A percentile compares a stretch with the other conserved stretches of the same genome.
phyloP scores from a whole-genome alignment of 129 eudicot genomes.

The Scalesia atractyloides region DNA sequence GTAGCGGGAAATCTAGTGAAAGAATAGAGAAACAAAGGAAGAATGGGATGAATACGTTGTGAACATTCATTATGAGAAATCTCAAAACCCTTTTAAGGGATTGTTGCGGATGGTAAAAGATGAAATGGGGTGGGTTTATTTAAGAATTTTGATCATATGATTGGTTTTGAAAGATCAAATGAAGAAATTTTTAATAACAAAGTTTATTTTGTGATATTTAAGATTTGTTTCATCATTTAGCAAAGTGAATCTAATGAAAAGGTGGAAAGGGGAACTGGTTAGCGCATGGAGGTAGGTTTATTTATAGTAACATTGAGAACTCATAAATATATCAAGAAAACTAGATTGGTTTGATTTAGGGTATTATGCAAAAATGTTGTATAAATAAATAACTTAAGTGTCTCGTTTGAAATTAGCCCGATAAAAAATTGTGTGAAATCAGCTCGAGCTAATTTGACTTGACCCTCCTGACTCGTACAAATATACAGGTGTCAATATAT shows the following conservation, averaged over 20 bases:
- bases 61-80: slow-evolving; percentile 39
- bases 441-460: background rate
- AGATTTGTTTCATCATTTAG: background rate
- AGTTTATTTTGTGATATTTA: background rate
- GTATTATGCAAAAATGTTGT: too few species aligned
- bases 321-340: too few species aligned
- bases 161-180: slow-evolving; percentile 5
- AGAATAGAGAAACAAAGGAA: slow-evolving; percentile 30
- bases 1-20: slow-evolving; percentile 26
- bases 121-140: slow-evolving; percentile 15
- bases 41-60: slow-evolving; percentile 10
- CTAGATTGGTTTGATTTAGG: too few species aligned
- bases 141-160: slow-evolving; percentile 18
- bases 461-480: too few species aligned
- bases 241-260: background rate
- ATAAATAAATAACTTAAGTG: too few species aligned
- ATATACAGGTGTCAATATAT: too few species aligned
- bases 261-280: too few species aligned
- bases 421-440: background rate
- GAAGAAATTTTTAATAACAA: background rate
- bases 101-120: slow-evolving; percentile 7
- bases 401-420: too few species aligned
- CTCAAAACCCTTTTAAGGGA: slow-evolving; percentile 29
- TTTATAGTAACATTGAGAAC: too few species aligned
- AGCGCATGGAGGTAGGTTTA: too few species aligned